Base-by-base conservation (phyloP, 164 flowering plant species). In the Houttuynia cordata region DNA sequence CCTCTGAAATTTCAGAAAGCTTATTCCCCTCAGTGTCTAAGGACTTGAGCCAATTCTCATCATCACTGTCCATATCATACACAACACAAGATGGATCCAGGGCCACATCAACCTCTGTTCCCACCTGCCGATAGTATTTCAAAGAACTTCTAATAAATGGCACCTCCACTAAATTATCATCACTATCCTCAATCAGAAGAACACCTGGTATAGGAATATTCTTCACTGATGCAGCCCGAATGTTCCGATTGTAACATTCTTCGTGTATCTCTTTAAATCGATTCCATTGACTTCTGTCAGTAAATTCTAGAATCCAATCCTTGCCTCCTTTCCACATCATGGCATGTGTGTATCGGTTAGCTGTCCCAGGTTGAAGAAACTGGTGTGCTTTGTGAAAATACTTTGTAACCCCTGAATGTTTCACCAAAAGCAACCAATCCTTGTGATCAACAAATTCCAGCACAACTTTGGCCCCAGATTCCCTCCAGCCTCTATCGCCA, bases 301-400 rank as follows among this genome's bases (percentile, higher is more conserved):
- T 76, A 66, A 94, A 94, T 68, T 94, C 99, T 76, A 94, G 74
- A 24, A 58, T 79, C 99, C 99, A 94, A 59, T 94, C 99, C 69
- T 91, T 94, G 61, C 91, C 99, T 61, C 97, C 99, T 78, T 79
- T 85, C 99, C 99, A 94, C 91, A 91, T 86, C 89, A 88, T 86
- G 39, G 89, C 93, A 88, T 91, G 95, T 17, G 95, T 86, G 62
- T 66, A 85, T 34, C 99, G 92, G 59, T 94, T 94, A 55, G 93
- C 81, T 49, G 91, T 70, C 53, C 95, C 97, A 56, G 96, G 84
- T 79, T 86, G 99, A 71, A 94, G 59, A 75, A 87, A 76, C 58
- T 91, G 91, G 70, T 80, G 84, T 15, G 97, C 91, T 75, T 88
- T 94, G 68, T 83, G 77, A 9, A 93, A 75, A 77, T 82, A 87